phyloP scores from a whole-genome alignment of 2,329 filamentous ascomycete genomes.

The Hansfordia pulvinata region DNA sequence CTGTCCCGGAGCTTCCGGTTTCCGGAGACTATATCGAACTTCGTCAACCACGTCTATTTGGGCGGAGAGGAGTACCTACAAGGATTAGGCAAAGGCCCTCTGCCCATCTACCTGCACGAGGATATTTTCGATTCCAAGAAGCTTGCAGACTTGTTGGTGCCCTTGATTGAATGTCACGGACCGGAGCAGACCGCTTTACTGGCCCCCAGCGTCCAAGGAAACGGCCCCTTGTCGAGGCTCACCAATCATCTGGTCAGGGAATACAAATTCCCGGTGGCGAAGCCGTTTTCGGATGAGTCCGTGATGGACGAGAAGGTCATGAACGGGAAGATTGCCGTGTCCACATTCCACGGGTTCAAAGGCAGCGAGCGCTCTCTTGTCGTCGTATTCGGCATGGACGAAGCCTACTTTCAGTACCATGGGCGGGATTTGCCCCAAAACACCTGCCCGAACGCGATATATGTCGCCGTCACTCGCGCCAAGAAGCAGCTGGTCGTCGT shows the following conservation, averaged over 20 bases:
- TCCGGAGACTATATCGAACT: constrained; percentile 9
- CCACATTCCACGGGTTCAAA: constrained; percentile 19
- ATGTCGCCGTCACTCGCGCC: constrained; percentile 17
- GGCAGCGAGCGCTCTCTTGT: constrained; percentile 16
- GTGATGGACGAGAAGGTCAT: constrained; percentile 12
- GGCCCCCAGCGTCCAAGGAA: constrained; percentile 5
- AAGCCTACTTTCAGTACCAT: constrained; percentile 10
- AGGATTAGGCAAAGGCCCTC: constrained; percentile 14
- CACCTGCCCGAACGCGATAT: constrained; percentile 13
- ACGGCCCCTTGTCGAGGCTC: constrained; percentile 3
- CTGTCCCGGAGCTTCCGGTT: constrained; percentile 15
- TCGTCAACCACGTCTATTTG: constrained; percentile 14
- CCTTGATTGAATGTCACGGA: constrained; percentile 10
- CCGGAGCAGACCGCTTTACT: constrained; percentile 7
- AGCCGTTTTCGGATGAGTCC: constrained; percentile 10
- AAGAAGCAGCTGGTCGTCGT: constrained; percentile 14
- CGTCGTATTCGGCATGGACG: constrained; percentile 13
- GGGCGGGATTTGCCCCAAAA: constrained; percentile 15
- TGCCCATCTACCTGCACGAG: constrained; percentile 12
- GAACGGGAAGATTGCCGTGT: constrained; percentile 14
- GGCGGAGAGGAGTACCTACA: constrained; percentile 12
- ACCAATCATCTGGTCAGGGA: constrained; percentile 5
- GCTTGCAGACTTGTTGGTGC: constrained; percentile 7
- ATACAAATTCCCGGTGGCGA: constrained; percentile 9
- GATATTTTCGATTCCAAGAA: constrained; percentile 1